Evolutionary conservation across 2,329 filamentous ascomycete genomes (phyloP).

Genomic region (Fusarium sp.): DNA sequence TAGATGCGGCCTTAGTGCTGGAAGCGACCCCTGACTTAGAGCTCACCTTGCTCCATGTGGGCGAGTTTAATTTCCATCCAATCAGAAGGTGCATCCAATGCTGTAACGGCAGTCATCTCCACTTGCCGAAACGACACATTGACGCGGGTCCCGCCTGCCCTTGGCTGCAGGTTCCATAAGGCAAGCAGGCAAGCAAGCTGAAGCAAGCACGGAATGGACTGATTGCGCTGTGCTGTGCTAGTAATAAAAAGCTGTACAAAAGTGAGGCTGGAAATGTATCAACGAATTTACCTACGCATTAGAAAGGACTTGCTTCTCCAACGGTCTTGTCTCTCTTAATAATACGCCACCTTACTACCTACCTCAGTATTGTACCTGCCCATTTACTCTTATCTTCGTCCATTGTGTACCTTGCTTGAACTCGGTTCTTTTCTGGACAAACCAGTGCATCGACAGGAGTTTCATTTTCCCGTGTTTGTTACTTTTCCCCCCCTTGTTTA

Average conservation of each 20-base stretch:
- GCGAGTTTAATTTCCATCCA: conserved; percentile 13
- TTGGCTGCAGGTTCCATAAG: not conserved
- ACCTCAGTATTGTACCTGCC: not conserved
- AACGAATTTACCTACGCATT: not conserved
- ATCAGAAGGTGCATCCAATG: conserved; percentile 4
- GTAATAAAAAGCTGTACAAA: not conserved
- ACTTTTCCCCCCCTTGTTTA: not conserved
- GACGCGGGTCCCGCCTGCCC: not conserved
- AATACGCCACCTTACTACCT: conserved; percentile 4
- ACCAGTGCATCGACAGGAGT: conserved; percentile 12
- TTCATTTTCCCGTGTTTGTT: conserved; percentile 33
- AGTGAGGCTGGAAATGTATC: not conserved
- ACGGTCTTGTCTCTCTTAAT: conserved; percentile 20
- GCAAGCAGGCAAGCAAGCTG: not conserved
- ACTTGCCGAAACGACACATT: conserved; percentile 30
- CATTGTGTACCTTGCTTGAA: not conserved
- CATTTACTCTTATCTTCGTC: not conserved
- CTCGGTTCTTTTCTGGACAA: conserved; percentile 12
- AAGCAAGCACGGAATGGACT: not conserved
- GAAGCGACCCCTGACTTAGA: conserved; percentile 18
- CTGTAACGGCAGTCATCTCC: conserved; percentile 19
- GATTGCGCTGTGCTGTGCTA: not conserved
- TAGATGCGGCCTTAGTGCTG: conserved; percentile 11
- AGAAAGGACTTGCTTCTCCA: not conserved
- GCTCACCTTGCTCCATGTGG: conserved; percentile 4